phyloP scores from a whole-genome alignment of 768 basidiomycete species.

The Harrya chromipes region DNA sequence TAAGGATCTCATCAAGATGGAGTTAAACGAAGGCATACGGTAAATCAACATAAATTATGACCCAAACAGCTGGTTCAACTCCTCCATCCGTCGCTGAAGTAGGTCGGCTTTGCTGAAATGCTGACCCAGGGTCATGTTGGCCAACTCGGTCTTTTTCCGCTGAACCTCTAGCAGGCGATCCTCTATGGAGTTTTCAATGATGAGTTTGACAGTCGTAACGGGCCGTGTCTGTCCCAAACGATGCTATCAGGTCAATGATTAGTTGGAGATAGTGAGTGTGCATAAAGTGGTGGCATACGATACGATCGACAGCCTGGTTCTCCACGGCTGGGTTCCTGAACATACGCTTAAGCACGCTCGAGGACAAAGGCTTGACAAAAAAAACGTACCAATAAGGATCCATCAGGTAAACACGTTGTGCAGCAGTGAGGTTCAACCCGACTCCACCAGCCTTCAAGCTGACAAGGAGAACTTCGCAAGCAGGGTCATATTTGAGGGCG shows the following conservation, averaged over 20 bases:
- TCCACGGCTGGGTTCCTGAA: constrained; percentile 93
- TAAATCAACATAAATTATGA: constrained; percentile 31
- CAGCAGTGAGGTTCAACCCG: constrained; percentile 92
- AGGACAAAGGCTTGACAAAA: background rate
- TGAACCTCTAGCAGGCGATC: constrained; percentile 90
- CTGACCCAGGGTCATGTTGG: constrained; percentile 90
- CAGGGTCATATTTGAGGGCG: constrained; percentile 82
- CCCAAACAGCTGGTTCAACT: constrained; percentile 74
- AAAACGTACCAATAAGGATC: constrained; percentile 87
- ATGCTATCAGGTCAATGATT: constrained; percentile 51
- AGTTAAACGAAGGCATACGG: constrained; percentile 12
- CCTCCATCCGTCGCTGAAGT: constrained; percentile 83
- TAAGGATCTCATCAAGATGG: constrained; percentile 19
- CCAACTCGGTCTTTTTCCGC: constrained; percentile 89
- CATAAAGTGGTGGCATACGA: constrained; percentile 51
- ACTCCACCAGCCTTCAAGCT: constrained; percentile 97
- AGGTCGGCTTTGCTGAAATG: constrained; percentile 87
- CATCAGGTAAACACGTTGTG: constrained; percentile 92
- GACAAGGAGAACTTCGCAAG: constrained; percentile 91
- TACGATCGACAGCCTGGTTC: constrained; percentile 97
- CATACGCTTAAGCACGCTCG: background rate
- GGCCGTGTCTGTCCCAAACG: constrained; percentile 92
- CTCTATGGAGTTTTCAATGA: constrained; percentile 95
- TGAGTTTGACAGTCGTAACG: constrained; percentile 88
- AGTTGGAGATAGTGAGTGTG: background rate